A percentile compares a stretch with the other conserved stretches of the same genome.
These are phyloP conservation scores for Penicillium paneum DNA, from an alignment of 2,329 filamentous ascomycete species.

Conservation along the genomic window DNA sequence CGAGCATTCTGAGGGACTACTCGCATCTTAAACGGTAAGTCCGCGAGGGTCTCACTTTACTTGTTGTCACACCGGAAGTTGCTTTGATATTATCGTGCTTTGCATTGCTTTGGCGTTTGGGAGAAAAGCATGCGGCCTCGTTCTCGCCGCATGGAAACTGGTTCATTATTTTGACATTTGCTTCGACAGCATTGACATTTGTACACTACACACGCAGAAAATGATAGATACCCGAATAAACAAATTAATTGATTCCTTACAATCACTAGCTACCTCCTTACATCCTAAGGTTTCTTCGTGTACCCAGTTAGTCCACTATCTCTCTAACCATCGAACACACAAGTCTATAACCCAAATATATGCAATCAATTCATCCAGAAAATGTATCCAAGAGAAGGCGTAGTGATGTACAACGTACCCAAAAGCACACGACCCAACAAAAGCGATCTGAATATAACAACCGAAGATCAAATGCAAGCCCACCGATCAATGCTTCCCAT, in stretches of 20 bases:
- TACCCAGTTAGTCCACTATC: not conserved
- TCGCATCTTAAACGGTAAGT: conserved; percentile 46
- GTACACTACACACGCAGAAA: conserved; percentile 17
- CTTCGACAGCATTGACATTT: conserved; percentile 1
- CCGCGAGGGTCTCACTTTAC: not conserved
- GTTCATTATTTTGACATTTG: not conserved
- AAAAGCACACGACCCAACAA: conserved; percentile 8
- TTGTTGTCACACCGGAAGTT: not conserved
- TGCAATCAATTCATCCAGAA: conserved; percentile 13
- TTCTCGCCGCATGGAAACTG: not conserved
- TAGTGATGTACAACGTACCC: conserved; percentile 14
- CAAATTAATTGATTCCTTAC: not conserved
- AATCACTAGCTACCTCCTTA: not conserved
- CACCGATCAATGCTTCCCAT: conserved; percentile 35
- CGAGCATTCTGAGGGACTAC: conserved; percentile 73
- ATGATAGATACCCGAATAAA: conserved; percentile 23
- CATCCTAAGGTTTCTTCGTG: not conserved
- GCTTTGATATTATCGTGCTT: not conserved
- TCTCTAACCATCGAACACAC: not conserved
- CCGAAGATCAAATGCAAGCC: not conserved
- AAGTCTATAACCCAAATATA: conserved; percentile 2
- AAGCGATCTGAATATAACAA: not conserved
- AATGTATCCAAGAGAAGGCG: conserved; percentile 12
- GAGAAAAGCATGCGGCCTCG: not conserved
- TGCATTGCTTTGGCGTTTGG: conserved; percentile 26